Conservation (phyloP, 2,329 filamentous ascomycete genomes). For the Botryosphaeria dothidea region DNA sequence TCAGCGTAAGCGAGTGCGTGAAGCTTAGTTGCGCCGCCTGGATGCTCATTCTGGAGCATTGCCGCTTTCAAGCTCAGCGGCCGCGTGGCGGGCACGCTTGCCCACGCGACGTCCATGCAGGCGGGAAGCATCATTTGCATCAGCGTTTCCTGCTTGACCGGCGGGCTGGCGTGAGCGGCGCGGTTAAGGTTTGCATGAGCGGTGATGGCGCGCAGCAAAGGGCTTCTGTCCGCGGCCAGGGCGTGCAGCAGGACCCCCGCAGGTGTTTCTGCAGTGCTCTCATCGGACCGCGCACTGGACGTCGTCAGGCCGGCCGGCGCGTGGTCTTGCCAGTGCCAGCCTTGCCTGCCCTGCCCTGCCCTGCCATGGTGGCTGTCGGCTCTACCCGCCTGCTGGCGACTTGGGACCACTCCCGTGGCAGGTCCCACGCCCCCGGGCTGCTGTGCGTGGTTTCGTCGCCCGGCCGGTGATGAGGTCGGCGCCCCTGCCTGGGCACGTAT, state of each 20-base stretch:
- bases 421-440: conserved; percentile 7
- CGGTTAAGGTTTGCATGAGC: conserved; percentile 8
- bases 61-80: neutral
- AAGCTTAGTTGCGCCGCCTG: neutral
- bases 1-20: neutral
- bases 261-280: neutral
- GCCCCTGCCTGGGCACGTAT: neutral
- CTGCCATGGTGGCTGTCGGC: conserved; percentile 2
- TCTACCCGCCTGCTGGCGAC: conserved; percentile 15
- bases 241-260: neutral
- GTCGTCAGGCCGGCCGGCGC: neutral
- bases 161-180: conserved; percentile 7
- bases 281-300: neutral
- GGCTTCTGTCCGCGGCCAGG: conserved; percentile 3
- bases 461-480: neutral
- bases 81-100: neutral
- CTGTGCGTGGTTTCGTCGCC: neutral
- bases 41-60: neutral
- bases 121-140: neutral
- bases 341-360: neutral
- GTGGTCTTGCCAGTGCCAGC: neutral
- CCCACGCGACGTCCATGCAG: neutral
- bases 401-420: conserved; percentile 7
- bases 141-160: neutral
- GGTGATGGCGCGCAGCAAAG: conserved; percentile 1